Evolutionary conservation across 768 basidiomycete genomes (phyloP), one percentile per base, ranked within the genome.

Genomic region (Leccinum barrowsii): DNA sequence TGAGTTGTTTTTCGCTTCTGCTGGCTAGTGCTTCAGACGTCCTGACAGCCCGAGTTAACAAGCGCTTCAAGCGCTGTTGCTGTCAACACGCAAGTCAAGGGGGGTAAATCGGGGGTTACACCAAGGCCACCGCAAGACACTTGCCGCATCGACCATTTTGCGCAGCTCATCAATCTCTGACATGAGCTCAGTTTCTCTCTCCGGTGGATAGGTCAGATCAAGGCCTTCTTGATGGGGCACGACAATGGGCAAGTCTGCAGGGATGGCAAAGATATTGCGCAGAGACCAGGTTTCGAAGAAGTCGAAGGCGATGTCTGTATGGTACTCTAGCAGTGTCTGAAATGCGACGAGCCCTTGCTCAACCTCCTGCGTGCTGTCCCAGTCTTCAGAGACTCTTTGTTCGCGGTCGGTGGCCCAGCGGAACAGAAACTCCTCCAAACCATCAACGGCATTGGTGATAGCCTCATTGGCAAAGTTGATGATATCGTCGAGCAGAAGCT

Each of bases 261-360:
- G 83, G 15, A 94, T 80, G 53, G 85, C 82, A 65, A 96, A 96
- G 57, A 94, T 89, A 73, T 96, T 97, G 44, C 92, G 78, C 67
- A 94, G 71, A 11, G 85, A 86, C 93, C 94, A 96, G 0, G 86
- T 87, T 73, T 94, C 93, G 65, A 97, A 91, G 68, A 88, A 90
- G 70, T 97, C 94, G 59, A 95, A 92, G 0, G 93, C 94, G 48
- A 92, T 81, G 67, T 97, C 94, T 47, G 90, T 87, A 63, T 94
- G 93, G 55, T 85, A 85, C 67, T 94, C 91, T 13, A 97, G 79
- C 47, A 95, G 79, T 0, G 94, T 94, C 70, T 95, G 91, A 62
- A 96, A 92, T 22, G 90, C 82, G 52, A 92, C 87, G 2, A 94
- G 74, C 2, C 92, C 93, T 74, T 92, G 85, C 63, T 88, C 86